These are phyloP conservation scores for Adansonia gregorii DNA, from an alignment of 441 rosid genomes.

Conservation along the genomic window DNA sequence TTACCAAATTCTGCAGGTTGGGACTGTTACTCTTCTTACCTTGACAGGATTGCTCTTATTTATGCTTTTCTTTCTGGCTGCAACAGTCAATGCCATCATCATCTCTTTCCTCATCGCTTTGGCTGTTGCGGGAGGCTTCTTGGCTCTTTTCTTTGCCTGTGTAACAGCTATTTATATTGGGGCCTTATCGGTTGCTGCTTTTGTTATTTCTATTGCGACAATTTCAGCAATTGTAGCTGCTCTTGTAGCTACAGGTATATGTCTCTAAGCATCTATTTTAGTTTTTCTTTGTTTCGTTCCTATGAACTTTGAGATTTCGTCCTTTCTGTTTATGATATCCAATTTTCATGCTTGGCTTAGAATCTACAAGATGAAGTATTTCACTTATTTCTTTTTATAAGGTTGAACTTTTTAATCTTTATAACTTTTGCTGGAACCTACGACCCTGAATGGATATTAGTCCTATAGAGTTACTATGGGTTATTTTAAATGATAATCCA, in stretches of 20 bases:
- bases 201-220: constrained; percentile 72
- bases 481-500: constrained; percentile 8
- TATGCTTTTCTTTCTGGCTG: constrained; percentile 83
- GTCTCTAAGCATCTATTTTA: constrained; percentile 3
- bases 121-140: constrained; percentile 86
- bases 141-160: constrained; percentile 77
- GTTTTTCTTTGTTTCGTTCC: constrained; percentile 15
- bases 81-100: constrained; percentile 74
- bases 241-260: constrained; percentile 68
- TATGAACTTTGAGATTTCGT: background rate
- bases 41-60: constrained; percentile 74
- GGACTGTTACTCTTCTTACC: constrained; percentile 66
- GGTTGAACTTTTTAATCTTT: background rate
- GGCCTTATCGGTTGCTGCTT: constrained; percentile 69
- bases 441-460: background rate
- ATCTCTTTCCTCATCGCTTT: constrained; percentile 75
- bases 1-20: constrained; percentile 57
- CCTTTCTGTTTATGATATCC: background rate
- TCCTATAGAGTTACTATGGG: background rate
- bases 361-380: constrained; percentile 8
- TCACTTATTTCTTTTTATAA: background rate
- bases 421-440: background rate
- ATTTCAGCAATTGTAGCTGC: constrained; percentile 61
- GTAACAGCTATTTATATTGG: constrained; percentile 78
- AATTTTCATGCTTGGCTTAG: background rate